These are phyloP conservation scores for Crithidia brevicula DNA, from an alignment of 208 protist species.

Conservation along the genomic window DNA sequence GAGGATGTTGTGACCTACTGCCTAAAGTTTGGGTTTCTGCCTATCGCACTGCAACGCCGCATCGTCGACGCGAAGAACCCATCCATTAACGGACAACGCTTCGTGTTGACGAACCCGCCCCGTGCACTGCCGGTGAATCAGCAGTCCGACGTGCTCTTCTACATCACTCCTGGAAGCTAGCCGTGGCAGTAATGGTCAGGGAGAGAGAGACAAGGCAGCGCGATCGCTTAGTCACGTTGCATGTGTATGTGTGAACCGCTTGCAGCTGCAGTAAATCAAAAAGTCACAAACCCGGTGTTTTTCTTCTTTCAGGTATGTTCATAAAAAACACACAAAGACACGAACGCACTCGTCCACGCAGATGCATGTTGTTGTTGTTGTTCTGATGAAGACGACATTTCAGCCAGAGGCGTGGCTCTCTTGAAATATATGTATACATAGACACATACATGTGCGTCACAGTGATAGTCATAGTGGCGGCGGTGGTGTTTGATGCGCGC, in stretches of 20 bases:
- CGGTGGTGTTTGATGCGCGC: too few species aligned
- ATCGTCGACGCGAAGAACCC: conserved; percentile 64
- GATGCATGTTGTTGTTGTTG: too few species aligned
- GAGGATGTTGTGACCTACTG: conserved; percentile 75
- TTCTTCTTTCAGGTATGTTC: too few species aligned
- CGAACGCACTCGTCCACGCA: too few species aligned
- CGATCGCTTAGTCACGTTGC: background rate
- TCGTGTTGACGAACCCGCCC: conserved; percentile 85
- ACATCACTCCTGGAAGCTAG: conserved; percentile 51
- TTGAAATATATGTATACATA: too few species aligned
- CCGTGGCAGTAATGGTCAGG: background rate
- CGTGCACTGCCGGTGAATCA: conserved; percentile 55
- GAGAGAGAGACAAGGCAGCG: background rate
- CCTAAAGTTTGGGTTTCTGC: conserved; percentile 66
- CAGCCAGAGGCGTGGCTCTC: too few species aligned
- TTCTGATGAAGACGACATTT: too few species aligned
- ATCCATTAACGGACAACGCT: conserved; percentile 73
- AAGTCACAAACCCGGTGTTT: too few species aligned
- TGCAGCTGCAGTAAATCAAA: too few species aligned
- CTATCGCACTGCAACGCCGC: conserved; percentile 73
- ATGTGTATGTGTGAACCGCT: background rate
- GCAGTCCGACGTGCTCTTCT: conserved; percentile 70
- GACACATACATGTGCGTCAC: too few species aligned
- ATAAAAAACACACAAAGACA: too few species aligned
- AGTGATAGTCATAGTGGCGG: too few species aligned